Evolutionary conservation across 179 eudicot species (phyloP).

Genomic region (Sideroxylon spinosum): DNA sequence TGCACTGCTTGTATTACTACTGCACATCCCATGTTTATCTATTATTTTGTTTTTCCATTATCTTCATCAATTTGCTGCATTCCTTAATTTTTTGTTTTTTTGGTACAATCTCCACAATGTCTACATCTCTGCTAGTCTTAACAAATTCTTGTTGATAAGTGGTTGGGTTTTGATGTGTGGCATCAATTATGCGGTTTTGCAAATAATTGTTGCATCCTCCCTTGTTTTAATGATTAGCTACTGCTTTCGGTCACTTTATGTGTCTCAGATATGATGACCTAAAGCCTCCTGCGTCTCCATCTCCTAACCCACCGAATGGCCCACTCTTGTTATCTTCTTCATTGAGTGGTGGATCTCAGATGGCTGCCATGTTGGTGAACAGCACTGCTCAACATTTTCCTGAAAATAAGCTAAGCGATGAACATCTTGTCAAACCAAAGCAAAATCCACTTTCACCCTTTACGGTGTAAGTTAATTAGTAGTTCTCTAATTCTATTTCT

Average conservation of each 20-base stretch:
- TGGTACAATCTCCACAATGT: not conserved
- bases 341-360: conserved; percentile 21
- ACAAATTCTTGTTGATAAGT: not conserved
- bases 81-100: not conserved
- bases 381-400: conserved; percentile 13
- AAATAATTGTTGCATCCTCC: not conserved
- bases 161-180: not conserved
- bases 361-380: conserved; percentile 20
- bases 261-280: conserved; percentile 56
- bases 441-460: conserved; percentile 60
- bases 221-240: not conserved
- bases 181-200: not conserved
- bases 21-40: not conserved
- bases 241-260: not conserved
- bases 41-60: not conserved
- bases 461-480: conserved; percentile 41
- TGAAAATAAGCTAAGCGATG: conserved; percentile 14
- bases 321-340: conserved; percentile 13
- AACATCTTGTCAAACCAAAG: conserved; percentile 26
- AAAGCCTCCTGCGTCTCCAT: conserved; percentile 70
- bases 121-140: not conserved
- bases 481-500: not conserved
- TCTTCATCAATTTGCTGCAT: not conserved
- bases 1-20: not conserved
- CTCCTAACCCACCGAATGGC: conserved; percentile 46